These are phyloP conservation scores for Lactarius quietus DNA, from an alignment of 768 basidiomycete genomes.

Conservation along the genomic window DNA sequence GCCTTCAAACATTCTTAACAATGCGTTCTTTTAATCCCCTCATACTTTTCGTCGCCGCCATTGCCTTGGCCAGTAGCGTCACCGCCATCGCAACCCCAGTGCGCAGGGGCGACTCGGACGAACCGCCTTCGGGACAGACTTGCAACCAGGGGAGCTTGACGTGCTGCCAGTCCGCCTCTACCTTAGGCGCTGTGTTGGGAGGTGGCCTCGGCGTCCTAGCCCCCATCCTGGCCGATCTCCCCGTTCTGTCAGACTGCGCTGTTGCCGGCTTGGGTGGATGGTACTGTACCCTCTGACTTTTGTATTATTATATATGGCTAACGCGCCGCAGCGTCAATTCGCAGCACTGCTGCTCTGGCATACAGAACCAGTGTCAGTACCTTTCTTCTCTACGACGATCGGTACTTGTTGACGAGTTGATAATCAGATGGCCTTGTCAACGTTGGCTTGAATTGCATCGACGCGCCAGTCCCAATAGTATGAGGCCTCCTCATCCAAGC, in stretches of 20 bases:
- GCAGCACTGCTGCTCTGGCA: neutral
- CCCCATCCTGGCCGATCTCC: too few species aligned
- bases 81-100: neutral
- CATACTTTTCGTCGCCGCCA: neutral
- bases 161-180: neutral
- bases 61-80: neutral
- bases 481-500: too few species aligned
- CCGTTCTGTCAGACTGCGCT: neutral
- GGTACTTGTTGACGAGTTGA: neutral
- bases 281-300: neutral
- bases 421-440: neutral
- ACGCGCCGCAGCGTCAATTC: neutral
- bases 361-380: neutral
- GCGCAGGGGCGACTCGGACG: neutral
- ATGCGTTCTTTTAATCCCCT: slow-evolving; percentile 2
- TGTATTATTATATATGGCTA: neutral
- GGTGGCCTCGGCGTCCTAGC: too few species aligned
- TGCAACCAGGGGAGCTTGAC: neutral
- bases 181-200: too few species aligned
- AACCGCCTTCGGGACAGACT: neutral
- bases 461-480: too few species aligned
- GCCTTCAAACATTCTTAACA: neutral
- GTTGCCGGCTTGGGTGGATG: neutral
- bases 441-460: neutral
- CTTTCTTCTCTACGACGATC: neutral